Conservation (phyloP, 768 basidiomycete genomes). For the Russula earlei region DNA sequence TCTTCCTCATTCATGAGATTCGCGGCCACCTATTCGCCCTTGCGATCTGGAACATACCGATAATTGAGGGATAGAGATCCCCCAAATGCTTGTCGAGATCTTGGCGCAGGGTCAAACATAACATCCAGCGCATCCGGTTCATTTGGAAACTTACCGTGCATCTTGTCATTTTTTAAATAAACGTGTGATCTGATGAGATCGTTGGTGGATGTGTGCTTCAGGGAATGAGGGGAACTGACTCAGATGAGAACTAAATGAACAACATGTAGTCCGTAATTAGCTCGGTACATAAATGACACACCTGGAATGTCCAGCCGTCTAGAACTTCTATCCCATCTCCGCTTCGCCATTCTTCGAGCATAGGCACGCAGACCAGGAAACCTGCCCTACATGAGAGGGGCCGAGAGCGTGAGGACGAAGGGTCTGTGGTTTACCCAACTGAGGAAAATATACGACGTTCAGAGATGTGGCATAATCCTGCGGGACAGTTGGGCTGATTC, state of each 20-base stretch:
- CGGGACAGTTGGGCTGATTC: slow-evolving; percentile 55
- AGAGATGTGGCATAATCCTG: slow-evolving; percentile 52
- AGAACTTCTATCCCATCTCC: slow-evolving; percentile 49
- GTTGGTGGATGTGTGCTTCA: not conserved
- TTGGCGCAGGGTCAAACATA: slow-evolving; percentile 22
- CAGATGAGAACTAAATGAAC: slow-evolving; percentile 61
- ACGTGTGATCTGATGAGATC: slow-evolving; percentile 49
- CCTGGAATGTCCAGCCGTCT: slow-evolving; percentile 80
- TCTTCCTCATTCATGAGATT: slow-evolving; percentile 38
- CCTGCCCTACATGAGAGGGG: slow-evolving; percentile 34
- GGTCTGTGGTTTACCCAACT: slow-evolving; percentile 68
- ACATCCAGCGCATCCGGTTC: not conserved
- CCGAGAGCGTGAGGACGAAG: not conserved
- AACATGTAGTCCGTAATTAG: not conserved
- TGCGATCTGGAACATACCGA: slow-evolving; percentile 37
- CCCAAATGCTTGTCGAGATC: slow-evolving; percentile 87
- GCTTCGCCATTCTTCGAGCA: slow-evolving; percentile 59
- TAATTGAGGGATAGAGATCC: slow-evolving; percentile 79
- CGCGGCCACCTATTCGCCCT: not conserved
- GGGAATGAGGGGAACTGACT: slow-evolving; percentile 36
- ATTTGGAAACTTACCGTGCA: slow-evolving; percentile 49
- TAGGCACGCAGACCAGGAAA: slow-evolving; percentile 70
- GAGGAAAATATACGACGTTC: slow-evolving; percentile 91
- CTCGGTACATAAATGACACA: slow-evolving; percentile 20
- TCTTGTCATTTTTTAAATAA: slow-evolving; percentile 82